These are phyloP conservation scores for Ploettnerulaceae sp. DNA, from an alignment of 2,329 filamentous ascomycete species.

Conservation along the genomic window DNA sequence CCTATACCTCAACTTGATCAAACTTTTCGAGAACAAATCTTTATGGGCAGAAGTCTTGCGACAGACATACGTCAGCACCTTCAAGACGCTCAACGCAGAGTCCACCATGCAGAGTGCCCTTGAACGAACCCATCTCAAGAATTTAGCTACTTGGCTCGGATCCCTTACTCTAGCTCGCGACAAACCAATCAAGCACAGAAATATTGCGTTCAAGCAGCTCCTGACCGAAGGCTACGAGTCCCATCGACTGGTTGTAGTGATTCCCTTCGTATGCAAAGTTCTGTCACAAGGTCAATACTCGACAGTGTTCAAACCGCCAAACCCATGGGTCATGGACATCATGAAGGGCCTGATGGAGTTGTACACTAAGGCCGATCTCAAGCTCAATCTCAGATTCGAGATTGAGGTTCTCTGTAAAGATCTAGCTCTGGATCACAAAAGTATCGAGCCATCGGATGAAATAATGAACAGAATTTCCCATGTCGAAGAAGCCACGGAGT, in stretches of 20 bases:
- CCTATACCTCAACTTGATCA: slow-evolving; percentile 85
- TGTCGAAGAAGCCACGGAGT: slow-evolving; percentile 55
- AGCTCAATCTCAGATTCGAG: slow-evolving; percentile 96
- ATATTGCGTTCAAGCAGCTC: slow-evolving; percentile 95
- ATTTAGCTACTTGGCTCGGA: slow-evolving; percentile 89
- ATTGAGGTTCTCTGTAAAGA: slow-evolving; percentile 97
- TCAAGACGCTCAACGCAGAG: slow-evolving; percentile 86
- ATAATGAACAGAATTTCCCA: slow-evolving; percentile 69
- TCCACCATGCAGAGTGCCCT: slow-evolving; percentile 76
- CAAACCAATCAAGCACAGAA: slow-evolving; percentile 91
- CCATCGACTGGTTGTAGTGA: slow-evolving; percentile 84
- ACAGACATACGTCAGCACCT: slow-evolving; percentile 84
- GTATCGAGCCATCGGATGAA: slow-evolving; percentile 79
- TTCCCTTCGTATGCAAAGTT: slow-evolving; percentile 97
- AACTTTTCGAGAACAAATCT: slow-evolving; percentile 70
- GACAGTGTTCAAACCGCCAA: slow-evolving; percentile 86
- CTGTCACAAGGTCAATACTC: slow-evolving; percentile 79
- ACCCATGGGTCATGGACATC: slow-evolving; percentile 98
- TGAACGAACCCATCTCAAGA: slow-evolving; percentile 86
- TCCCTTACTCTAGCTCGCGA: slow-evolving; percentile 88
- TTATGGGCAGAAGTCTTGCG: slow-evolving; percentile 87
- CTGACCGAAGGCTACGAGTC: slow-evolving; percentile 91
- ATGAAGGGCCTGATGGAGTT: slow-evolving; percentile 86
- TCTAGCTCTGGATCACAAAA: slow-evolving; percentile 85
- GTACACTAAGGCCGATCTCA: slow-evolving; percentile 88